Percentiles rank a stretch among this genome's conserved stretches.
phyloP scores from a whole-genome alignment of 352 stramenopile species.

The Pythium scleroteichum region DNA sequence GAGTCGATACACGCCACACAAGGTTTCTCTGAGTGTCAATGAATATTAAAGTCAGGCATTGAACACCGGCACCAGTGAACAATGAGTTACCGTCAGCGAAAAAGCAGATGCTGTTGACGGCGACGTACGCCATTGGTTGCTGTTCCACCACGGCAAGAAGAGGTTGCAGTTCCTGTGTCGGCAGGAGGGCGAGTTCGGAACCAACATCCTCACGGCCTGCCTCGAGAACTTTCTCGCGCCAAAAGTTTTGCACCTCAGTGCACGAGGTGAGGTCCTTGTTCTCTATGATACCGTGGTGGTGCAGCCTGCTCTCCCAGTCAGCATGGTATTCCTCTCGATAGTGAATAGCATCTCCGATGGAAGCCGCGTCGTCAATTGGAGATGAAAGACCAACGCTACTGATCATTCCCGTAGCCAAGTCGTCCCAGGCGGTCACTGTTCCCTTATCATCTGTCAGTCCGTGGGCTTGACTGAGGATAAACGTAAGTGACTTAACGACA shows the following conservation, averaged over 20 bases:
- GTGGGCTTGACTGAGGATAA: conserved; percentile 6
- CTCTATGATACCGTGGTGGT: conserved; percentile 6
- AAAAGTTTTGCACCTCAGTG: conserved; percentile 36
- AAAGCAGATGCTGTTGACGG: conserved; percentile 77
- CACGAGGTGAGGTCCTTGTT: conserved; percentile 30
- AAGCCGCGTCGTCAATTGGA: conserved; percentile 22
- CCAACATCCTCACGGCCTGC: not conserved
- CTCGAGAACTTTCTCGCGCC: conserved; percentile 20
- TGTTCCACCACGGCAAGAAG: conserved; percentile 33
- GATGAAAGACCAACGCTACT: conserved; percentile 31
- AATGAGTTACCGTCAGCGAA: conserved; percentile 56
- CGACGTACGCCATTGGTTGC: conserved; percentile 35
- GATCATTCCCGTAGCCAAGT: conserved; percentile 26
- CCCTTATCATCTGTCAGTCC: conserved; percentile 19
- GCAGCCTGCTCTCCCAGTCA: conserved; percentile 30
- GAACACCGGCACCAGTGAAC: not conserved
- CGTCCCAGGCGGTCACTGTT: conserved; percentile 29
- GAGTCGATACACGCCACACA: conserved; percentile 63
- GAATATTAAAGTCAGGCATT: not conserved
- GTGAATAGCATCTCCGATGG: conserved; percentile 27
- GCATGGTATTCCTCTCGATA: conserved; percentile 35
- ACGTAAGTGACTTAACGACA: not conserved
- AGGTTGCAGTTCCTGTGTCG: conserved; percentile 33
- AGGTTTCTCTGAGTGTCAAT: conserved; percentile 36
- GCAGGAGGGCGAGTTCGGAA: conserved; percentile 31